Evolutionary conservation across 495 filamentous ascomycete genomes (phyloP).

Genomic region (Umbilicaria muhlenbergii): DNA sequence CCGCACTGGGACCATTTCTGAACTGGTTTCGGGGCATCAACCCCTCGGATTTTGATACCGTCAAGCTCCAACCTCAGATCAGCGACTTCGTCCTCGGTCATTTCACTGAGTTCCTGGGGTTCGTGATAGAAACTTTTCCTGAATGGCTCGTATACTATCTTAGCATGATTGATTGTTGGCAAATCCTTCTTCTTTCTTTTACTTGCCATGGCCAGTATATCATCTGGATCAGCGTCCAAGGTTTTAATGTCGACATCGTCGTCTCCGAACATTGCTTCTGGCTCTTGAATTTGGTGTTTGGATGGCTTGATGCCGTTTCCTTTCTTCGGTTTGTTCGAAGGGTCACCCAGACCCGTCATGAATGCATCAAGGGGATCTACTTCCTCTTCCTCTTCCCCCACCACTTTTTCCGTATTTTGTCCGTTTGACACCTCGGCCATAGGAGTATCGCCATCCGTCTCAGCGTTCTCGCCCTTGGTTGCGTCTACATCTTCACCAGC

Average conservation of each 20-base stretch:
- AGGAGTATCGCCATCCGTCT: conserved; percentile 26
- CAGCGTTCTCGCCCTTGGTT: conserved; percentile 19
- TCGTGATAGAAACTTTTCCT: conserved; percentile 91
- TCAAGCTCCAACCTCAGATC: conserved; percentile 76
- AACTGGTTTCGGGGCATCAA: conserved; percentile 81
- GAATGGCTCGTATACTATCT: conserved; percentile 71
- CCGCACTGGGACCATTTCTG: conserved; percentile 96
- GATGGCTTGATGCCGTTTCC: conserved; percentile 25
- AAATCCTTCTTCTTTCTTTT: conserved; percentile 98
- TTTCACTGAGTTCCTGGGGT: conserved; percentile 62
- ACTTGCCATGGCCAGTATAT: conserved; percentile 72
- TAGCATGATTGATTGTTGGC: conserved; percentile 68
- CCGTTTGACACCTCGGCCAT: conserved; percentile 24
- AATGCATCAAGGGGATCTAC: conserved; percentile 90
- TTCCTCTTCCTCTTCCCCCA: conserved; percentile 32
- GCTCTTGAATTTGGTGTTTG: conserved; percentile 39
- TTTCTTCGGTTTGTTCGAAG: conserved; percentile 25
- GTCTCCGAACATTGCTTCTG: conserved; percentile 74
- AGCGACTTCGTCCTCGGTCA: conserved; percentile 74
- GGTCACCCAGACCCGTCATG: conserved; percentile 67
- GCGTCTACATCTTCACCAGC: conserved; percentile 12
- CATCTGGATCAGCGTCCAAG: conserved; percentile 53
- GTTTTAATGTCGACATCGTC: conserved; percentile 65
- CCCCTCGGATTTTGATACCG: conserved; percentile 80
- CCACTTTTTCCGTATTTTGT: conserved; percentile 17